Conservation (phyloP, 371 early-diverging fungal genomes). For the Mucor indicus region DNA sequence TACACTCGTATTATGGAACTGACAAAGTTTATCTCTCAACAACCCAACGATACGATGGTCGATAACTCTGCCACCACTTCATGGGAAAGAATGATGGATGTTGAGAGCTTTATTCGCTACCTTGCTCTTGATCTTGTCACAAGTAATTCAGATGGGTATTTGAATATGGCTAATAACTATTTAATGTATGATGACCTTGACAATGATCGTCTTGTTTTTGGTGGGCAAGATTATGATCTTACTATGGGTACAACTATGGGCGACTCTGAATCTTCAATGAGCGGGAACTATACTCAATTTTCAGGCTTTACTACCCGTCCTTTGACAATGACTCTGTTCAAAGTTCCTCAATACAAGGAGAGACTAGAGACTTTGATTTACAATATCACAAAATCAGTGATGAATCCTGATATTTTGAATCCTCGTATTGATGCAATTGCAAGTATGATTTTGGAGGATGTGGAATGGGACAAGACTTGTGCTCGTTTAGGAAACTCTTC, state of each 20-base stretch:
- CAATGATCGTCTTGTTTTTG: constrained; percentile 12
- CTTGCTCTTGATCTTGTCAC: constrained; percentile 14
- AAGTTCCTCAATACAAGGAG: constrained; percentile 13
- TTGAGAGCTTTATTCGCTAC: constrained; percentile 11
- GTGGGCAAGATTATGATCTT: constrained; percentile 30
- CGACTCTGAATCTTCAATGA: constrained; percentile 1
- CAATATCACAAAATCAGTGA: constrained; percentile 4
- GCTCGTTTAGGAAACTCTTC: too few species aligned
- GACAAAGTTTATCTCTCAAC: constrained; percentile 13
- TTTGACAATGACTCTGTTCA: constrained; percentile 15
- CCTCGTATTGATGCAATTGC: constrained; percentile 17
- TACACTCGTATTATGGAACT: constrained; percentile 14
- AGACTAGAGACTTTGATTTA: constrained; percentile 4
- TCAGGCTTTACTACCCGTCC: constrained; percentile 20
- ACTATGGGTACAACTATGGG: constrained; percentile 24
- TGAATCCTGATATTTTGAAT: constrained; percentile 4
- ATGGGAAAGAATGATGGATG: constrained; percentile 13
- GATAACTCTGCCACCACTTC: constrained; percentile 4
- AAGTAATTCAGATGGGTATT: constrained; percentile 21
- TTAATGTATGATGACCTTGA: constrained; percentile 26
- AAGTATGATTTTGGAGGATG: constrained; percentile 17
- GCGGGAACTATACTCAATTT: constrained; percentile 22
- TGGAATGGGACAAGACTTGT: constrained; percentile 22
- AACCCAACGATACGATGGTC: neutral
- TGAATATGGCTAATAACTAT: constrained; percentile 30